Percentiles rank a stretch among this genome's conserved stretches.
phyloP scores from a whole-genome alignment of 768 basidiomycete species.

The Rhizopogon sp. region DNA sequence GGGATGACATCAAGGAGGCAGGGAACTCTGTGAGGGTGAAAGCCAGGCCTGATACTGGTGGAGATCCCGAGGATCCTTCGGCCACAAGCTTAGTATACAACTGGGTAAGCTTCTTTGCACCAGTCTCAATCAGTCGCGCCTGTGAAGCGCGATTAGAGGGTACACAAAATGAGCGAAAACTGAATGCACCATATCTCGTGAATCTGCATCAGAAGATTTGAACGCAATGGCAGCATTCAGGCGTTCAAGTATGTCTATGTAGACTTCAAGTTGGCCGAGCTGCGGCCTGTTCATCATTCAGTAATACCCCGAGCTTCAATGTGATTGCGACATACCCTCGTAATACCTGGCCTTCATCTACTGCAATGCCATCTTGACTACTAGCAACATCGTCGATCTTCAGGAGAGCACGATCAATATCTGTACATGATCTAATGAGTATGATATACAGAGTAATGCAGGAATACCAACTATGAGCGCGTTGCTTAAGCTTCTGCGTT shows the following conservation, averaged over 20 bases:
- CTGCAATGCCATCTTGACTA: slow-evolving; percentile 68
- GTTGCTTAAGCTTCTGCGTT: slow-evolving; percentile 67
- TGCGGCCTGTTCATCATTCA: slow-evolving; percentile 50
- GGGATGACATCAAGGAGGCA: slow-evolving; percentile 41
- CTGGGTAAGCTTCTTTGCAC: slow-evolving; percentile 76
- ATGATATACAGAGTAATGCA: neutral
- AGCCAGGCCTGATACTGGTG: slow-evolving; percentile 55
- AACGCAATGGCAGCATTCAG: slow-evolving; percentile 79
- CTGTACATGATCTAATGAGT: slow-evolving; percentile 31
- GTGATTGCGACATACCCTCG: slow-evolving; percentile 48
- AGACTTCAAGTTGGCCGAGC: slow-evolving; percentile 54
- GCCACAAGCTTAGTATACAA: slow-evolving; percentile 87
- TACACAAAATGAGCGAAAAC: neutral
- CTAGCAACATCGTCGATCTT: slow-evolving; percentile 79
- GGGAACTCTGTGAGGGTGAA: slow-evolving; percentile 53
- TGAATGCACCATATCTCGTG: slow-evolving; percentile 45
- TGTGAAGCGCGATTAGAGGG: slow-evolving; percentile 9
- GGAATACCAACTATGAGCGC: slow-evolving; percentile 59
- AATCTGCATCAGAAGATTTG: slow-evolving; percentile 52
- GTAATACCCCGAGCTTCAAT: neutral
- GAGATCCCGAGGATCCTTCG: slow-evolving; percentile 75
- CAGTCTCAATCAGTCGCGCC: slow-evolving; percentile 79
- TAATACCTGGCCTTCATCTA: slow-evolving; percentile 74
- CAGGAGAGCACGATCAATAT: slow-evolving; percentile 73
- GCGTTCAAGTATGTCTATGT: slow-evolving; percentile 70